Percentiles rank a stretch among this genome's conserved stretches.
Evolutionary conservation across 768 basidiomycete genomes (phyloP).

Genomic region (Aureoboletus auriporus): DNA sequence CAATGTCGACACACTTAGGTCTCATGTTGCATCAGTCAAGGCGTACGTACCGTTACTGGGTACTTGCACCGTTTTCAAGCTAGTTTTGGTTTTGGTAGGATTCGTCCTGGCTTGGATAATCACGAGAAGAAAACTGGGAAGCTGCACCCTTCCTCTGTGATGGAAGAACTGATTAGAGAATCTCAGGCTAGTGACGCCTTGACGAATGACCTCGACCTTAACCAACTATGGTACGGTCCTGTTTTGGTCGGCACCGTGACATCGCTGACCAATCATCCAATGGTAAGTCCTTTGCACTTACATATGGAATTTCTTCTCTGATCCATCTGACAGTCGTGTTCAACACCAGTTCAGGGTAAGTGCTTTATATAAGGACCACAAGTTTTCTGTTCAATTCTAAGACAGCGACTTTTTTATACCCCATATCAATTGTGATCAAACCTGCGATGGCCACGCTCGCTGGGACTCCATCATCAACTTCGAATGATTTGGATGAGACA

Average conservation of each 20-base stretch:
- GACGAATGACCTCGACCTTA: neutral
- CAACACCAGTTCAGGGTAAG: constrained; percentile 20
- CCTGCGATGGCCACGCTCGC: constrained; percentile 26
- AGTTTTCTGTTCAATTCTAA: neutral
- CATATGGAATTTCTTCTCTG: constrained; percentile 16
- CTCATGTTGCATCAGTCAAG: constrained; percentile 2
- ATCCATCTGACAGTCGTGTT: constrained; percentile 14
- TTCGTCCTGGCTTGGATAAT: neutral
- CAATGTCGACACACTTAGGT: neutral
- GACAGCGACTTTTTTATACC: constrained; percentile 16
- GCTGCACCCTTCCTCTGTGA: neutral
- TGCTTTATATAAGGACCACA: neutral
- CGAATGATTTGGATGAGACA: constrained; percentile 14
- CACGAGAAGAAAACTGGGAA: constrained; percentile 3
- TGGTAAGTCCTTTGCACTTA: neutral
- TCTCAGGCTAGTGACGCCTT: neutral
- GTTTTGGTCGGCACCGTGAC: constrained; percentile 8
- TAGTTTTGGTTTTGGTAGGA: constrained; percentile 3
- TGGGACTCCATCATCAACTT: constrained; percentile 28
- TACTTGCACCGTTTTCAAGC: too few species aligned
- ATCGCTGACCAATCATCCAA: neutral
- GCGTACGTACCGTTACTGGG: constrained; percentile 1
- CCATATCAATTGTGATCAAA: neutral
- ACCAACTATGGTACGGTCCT: constrained; percentile 8
- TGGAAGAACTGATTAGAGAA: neutral